phyloP scores from a whole-genome alignment of 306 rosid genomes.

The Quillaja saponaria region DNA sequence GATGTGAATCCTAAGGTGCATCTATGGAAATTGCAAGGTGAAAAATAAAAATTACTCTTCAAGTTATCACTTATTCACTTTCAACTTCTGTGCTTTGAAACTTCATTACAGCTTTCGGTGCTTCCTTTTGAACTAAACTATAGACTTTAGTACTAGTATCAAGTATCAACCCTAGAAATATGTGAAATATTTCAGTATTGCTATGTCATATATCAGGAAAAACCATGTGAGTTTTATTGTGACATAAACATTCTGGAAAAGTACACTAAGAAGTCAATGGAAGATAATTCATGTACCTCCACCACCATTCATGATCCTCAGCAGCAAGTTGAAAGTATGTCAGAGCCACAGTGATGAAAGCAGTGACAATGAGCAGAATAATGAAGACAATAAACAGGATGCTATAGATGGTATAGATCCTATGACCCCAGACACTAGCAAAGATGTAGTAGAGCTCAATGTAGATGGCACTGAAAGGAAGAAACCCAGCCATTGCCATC shows the following conservation, averaged over 20 bases:
- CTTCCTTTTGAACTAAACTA: slow-evolving; percentile 15
- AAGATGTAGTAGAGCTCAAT: slow-evolving; percentile 96
- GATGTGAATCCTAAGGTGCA: no score
- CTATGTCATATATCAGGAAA: neutral
- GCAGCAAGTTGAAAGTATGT: slow-evolving; percentile 98
- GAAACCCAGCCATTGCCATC: slow-evolving; percentile 99
- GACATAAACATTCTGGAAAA: neutral
- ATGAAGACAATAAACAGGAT: slow-evolving; percentile 90
- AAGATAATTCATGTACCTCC: slow-evolving; percentile 63
- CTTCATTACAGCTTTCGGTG: neutral
- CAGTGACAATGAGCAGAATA: slow-evolving; percentile 93
- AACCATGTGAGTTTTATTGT: neutral
- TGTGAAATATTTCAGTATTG: slow-evolving; percentile 19
- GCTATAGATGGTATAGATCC: slow-evolving; percentile 96
- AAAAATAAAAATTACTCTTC: no score
- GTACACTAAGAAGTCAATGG: slow-evolving; percentile 1
- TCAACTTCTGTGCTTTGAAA: no score
- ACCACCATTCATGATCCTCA: slow-evolving; percentile 99
- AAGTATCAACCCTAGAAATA: no score
- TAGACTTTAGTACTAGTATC: no score
- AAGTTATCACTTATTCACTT: slow-evolving; percentile 13
- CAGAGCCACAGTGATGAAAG: slow-evolving; percentile 96
- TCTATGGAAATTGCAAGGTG: neutral
- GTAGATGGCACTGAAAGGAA: slow-evolving; percentile 96
- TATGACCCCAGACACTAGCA: slow-evolving; percentile 99